phyloP scores from a whole-genome alignment of 2,329 filamentous ascomycete species.

The Stromatinia cepivora region DNA sequence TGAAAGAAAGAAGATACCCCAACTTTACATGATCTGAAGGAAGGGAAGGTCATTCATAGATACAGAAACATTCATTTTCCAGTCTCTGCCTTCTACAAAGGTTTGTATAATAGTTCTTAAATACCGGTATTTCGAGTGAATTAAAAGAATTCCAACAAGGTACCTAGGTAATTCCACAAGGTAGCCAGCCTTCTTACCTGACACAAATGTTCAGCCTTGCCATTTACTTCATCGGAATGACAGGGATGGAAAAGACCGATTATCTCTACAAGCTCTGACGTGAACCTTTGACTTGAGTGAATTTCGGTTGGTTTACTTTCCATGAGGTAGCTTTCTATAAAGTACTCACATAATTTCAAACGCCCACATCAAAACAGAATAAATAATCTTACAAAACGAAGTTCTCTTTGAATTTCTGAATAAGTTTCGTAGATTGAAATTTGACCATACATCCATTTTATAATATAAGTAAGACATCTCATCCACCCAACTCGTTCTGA shows the following conservation, averaged over 20 bases:
- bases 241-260: neutral
- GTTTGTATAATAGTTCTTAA: neutral
- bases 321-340: neutral
- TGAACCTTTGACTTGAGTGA: neutral
- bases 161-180: neutral
- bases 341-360: slow-evolving; percentile 15
- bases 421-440: neutral
- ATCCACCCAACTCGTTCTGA: neutral
- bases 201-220: slow-evolving; percentile 14
- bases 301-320: neutral
- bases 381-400: neutral
- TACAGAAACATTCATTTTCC: neutral
- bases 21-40: slow-evolving; percentile 27
- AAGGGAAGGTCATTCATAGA: neutral
- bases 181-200: neutral
- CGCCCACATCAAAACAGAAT: neutral
- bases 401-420: neutral
- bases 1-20: slow-evolving; percentile 32
- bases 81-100: neutral
- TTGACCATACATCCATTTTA: neutral
- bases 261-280: neutral
- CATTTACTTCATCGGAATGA: slow-evolving; percentile 3
- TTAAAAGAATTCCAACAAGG: neutral
- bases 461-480: neutral
- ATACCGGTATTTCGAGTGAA: neutral